A percentile compares a stretch with the other conserved stretches of the same genome.
Evolutionary conservation across 306 rosid species (phyloP).

Genomic region (Begonia fuchsioides): DNA sequence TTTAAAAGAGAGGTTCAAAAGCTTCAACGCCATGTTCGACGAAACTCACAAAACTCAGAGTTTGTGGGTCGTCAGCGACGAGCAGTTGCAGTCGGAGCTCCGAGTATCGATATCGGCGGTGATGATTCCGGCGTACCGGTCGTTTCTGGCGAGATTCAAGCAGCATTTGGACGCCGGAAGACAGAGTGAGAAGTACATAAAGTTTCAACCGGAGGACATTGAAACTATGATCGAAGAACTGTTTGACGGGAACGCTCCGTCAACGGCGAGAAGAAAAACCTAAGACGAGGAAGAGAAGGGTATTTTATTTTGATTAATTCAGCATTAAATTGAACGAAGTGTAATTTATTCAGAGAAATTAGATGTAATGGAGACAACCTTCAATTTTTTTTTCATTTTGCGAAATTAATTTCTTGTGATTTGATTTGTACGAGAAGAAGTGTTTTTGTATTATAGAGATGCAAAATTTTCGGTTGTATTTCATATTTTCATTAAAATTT

Average conservation of each 20-base stretch:
- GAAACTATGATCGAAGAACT: slow-evolving; percentile 55
- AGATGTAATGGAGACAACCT: too few relatives aligned
- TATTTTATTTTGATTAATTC: too few relatives aligned
- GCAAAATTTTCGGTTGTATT: too few relatives aligned
- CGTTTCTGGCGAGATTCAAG: slow-evolving; percentile 55
- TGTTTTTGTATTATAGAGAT: too few relatives aligned
- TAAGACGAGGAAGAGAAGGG: neutral
- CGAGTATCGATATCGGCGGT: slow-evolving; percentile 60
- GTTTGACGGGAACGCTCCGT: slow-evolving; percentile 37
- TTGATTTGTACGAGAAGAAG: too few relatives aligned
- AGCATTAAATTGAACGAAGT: too few relatives aligned
- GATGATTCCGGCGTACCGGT: slow-evolving; percentile 69
- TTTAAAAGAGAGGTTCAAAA: slow-evolving; percentile 61
- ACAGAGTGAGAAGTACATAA: slow-evolving; percentile 55
- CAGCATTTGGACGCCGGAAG: slow-evolving; percentile 53
- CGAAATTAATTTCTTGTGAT: too few relatives aligned
- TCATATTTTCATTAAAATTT: too few relatives aligned
- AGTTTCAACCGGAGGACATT: slow-evolving; percentile 71
- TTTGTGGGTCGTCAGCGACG: slow-evolving; percentile 64
- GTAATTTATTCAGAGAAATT: too few relatives aligned
- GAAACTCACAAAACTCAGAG: slow-evolving; percentile 67
- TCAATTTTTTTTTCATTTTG: too few relatives aligned
- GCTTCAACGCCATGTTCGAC: slow-evolving; percentile 52
- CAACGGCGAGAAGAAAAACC: slow-evolving; percentile 35
- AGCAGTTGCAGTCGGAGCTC: slow-evolving; percentile 70